Percentiles rank a stretch among this genome's conserved stretches.
phyloP scores from a whole-genome alignment of 2,329 filamentous ascomycete species.

The Ophiostoma triangulosporum region DNA sequence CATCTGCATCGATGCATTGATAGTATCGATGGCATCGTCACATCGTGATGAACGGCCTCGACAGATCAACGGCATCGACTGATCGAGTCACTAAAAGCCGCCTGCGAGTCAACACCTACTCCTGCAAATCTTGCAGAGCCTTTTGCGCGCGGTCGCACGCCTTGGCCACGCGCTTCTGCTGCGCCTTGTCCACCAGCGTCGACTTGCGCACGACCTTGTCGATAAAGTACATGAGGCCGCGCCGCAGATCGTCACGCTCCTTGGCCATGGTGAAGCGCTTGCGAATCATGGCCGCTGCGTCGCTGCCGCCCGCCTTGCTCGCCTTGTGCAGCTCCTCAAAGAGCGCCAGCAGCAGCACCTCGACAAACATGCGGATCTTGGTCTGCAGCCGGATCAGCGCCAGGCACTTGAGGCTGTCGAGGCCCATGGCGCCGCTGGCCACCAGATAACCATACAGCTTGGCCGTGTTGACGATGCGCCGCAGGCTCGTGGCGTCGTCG shows the following conservation, averaged over 20 bases:
- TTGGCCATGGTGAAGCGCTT: slow-evolving; percentile 53
- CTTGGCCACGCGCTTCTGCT: slow-evolving; percentile 33
- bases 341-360: slow-evolving; percentile 64
- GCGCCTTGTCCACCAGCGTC: slow-evolving; percentile 34
- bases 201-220: slow-evolving; percentile 60
- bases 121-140: slow-evolving; percentile 18
- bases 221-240: slow-evolving; percentile 68
- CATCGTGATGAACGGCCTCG: no score
- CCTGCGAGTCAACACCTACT: background rate
- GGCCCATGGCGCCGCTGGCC: slow-evolving; percentile 29
- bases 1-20: no score
- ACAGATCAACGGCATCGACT: no score
- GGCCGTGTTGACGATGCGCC: slow-evolving; percentile 38
- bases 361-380: slow-evolving; percentile 65
- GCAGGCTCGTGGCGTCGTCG: slow-evolving; percentile 32
- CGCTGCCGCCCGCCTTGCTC: slow-evolving; percentile 23
- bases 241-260: slow-evolving; percentile 53
- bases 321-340: slow-evolving; percentile 51
- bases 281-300: slow-evolving; percentile 30
- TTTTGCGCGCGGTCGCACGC: slow-evolving; percentile 30
- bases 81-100: no score
- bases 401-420: slow-evolving; percentile 50
- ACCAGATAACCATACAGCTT: slow-evolving; percentile 41
- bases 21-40: no score
- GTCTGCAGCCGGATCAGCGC: slow-evolving; percentile 66